A percentile compares a stretch with the other conserved stretches of the same genome.
Conservation (phyloP, 495 filamentous ascomycete species). For the Terfezia boudieri region DNA sequence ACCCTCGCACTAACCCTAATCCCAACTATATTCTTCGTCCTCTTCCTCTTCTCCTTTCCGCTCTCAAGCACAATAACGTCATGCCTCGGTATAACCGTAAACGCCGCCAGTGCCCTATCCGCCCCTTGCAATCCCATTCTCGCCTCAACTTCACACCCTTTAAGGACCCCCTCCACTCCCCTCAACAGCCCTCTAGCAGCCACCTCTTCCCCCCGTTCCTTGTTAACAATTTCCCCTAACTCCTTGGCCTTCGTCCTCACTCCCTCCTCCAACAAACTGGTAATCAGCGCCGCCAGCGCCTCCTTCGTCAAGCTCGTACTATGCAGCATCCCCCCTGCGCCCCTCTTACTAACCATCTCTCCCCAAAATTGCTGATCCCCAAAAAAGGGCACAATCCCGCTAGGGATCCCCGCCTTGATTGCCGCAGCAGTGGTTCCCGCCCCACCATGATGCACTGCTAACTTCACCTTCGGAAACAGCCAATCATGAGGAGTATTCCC, state of each 20-base stretch:
- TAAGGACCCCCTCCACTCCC: not conserved
- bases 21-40: slow-evolving; percentile 35
- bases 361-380: slow-evolving; percentile 77
- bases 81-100: not conserved
- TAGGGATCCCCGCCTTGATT: slow-evolving; percentile 39
- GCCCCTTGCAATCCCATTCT: not conserved
- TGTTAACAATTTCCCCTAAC: slow-evolving; percentile 6
- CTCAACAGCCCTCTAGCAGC: slow-evolving; percentile 20
- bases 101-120: not conserved
- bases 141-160: not conserved
- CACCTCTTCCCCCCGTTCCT: slow-evolving; percentile 38
- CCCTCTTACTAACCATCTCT: slow-evolving; percentile 37
- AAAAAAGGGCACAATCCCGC: slow-evolving; percentile 47
- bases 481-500: slow-evolving; percentile 48
- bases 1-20: slow-evolving; percentile 43
- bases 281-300: slow-evolving; percentile 44
- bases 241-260: slow-evolving; percentile 33
- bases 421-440: slow-evolving; percentile 47
- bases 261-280: slow-evolving; percentile 33
- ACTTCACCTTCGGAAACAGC: slow-evolving; percentile 37
- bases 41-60: slow-evolving; percentile 37
- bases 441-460: slow-evolving; percentile 43
- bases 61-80: slow-evolving; percentile 43
- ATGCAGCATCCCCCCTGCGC: slow-evolving; percentile 47
- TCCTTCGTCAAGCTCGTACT: slow-evolving; percentile 37